These are phyloP conservation scores for Suillus lakei DNA, from an alignment of 768 basidiomycete genomes.

Conservation along the genomic window DNA sequence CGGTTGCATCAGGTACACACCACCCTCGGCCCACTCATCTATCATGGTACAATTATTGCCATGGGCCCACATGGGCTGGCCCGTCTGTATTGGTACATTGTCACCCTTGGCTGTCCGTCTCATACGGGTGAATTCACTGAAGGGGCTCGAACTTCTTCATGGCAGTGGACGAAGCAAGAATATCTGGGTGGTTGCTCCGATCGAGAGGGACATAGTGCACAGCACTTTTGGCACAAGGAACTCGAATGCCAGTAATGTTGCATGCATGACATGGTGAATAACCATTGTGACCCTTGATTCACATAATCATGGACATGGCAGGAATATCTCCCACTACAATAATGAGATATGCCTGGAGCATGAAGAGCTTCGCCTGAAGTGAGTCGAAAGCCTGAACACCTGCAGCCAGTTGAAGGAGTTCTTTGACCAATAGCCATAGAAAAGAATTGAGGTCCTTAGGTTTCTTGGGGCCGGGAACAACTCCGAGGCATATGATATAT, in stretches of 20 bases:
- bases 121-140: too few species aligned
- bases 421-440: conserved; percentile 31
- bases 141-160: conserved; percentile 14
- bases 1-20: too few species aligned
- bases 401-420: conserved; percentile 15
- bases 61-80: too few species aligned
- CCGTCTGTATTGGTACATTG: too few species aligned
- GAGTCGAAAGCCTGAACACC: conserved; percentile 18
- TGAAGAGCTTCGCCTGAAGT: conserved; percentile 5
- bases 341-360: conserved; percentile 26
- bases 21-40: too few species aligned
- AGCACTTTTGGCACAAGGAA: conserved; percentile 18
- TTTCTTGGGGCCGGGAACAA: conserved; percentile 40
- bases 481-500: conserved; percentile 33
- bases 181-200: conserved; percentile 30
- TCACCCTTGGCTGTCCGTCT: too few species aligned
- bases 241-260: conserved; percentile 29
- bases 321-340: conserved; percentile 38
- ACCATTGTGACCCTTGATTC: conserved; percentile 42
- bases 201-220: conserved; percentile 10
- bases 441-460: conserved; percentile 39
- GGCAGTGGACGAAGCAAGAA: conserved; percentile 24
- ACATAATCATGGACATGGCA: conserved; percentile 32
- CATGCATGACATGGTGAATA: conserved; percentile 38
- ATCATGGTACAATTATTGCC: too few species aligned